Conservation (phyloP, 805 yeast species). For the Teunomyces cretensis region DNA sequence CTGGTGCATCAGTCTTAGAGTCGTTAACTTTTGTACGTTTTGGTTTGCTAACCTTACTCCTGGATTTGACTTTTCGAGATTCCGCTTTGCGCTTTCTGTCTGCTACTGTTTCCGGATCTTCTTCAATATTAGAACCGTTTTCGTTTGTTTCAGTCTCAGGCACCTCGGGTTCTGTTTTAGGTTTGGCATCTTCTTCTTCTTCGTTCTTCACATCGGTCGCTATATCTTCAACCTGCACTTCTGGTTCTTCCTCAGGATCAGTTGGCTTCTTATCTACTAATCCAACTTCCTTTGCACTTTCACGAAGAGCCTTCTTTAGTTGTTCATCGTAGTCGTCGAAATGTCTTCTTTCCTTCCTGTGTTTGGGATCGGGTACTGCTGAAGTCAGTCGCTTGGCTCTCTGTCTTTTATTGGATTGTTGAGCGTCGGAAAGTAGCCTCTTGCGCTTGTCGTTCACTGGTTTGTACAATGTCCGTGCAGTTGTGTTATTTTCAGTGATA, state of each 20-base stretch:
- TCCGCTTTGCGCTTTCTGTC: conserved; percentile 7
- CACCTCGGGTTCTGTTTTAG: neutral
- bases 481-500: conserved; percentile 31
- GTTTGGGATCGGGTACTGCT: conserved; percentile 12
- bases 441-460: conserved; percentile 44
- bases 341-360: conserved; percentile 33
- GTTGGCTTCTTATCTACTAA: conserved; percentile 18
- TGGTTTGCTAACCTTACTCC: neutral
- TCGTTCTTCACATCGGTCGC: conserved; percentile 5
- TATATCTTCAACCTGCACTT: neutral
- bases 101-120: conserved; percentile 1
- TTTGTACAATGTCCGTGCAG: conserved; percentile 35
- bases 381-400: conserved; percentile 8
- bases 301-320: conserved; percentile 51
- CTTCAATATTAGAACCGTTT: conserved; percentile 6
- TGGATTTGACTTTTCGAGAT: conserved; percentile 4
- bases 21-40: conserved; percentile 3
- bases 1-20: neutral
- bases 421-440: conserved; percentile 25
- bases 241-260: conserved; percentile 9
- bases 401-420: conserved; percentile 4
- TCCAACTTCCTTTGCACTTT: conserved; percentile 53
- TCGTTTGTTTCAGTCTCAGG: neutral
- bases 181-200: conserved; percentile 6
- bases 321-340: conserved; percentile 42